A percentile compares a stretch with the other conserved stretches of the same genome.
phyloP scores from a whole-genome alignment of 2,329 filamentous ascomycete genomes.

The Claviceps quebecensis region DNA sequence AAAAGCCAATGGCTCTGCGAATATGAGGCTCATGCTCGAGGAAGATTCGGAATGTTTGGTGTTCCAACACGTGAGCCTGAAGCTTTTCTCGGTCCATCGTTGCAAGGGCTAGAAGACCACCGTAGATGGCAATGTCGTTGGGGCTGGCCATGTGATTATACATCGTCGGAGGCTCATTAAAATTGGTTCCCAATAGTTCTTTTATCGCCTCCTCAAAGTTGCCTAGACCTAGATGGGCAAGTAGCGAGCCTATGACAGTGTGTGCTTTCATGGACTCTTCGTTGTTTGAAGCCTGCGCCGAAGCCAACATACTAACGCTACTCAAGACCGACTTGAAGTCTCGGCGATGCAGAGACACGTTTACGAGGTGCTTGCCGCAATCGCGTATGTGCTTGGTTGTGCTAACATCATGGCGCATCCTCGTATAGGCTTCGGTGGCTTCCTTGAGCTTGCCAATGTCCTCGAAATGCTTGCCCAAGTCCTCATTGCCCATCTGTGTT shows the following conservation, averaged over 20 bases:
- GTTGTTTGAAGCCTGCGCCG: slow-evolving; percentile 32
- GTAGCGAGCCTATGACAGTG: slow-evolving; percentile 35
- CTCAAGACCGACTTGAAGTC: slow-evolving; percentile 61
- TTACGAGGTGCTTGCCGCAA: slow-evolving; percentile 65
- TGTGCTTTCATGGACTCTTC: slow-evolving; percentile 32
- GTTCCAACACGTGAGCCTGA: slow-evolving; percentile 65
- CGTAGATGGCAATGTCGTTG: slow-evolving; percentile 87
- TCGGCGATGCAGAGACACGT: slow-evolving; percentile 58
- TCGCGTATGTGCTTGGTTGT: slow-evolving; percentile 72
- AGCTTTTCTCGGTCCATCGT: slow-evolving; percentile 73
- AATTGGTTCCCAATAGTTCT: slow-evolving; percentile 52
- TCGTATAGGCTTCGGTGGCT: slow-evolving; percentile 64
- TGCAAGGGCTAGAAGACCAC: slow-evolving; percentile 76
- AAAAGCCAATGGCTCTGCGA: slow-evolving; percentile 76
- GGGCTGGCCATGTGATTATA: slow-evolving; percentile 62
- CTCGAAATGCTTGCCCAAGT: slow-evolving; percentile 74
- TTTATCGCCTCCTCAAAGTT: slow-evolving; percentile 51
- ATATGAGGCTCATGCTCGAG: slow-evolving; percentile 90
- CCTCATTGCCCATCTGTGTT: slow-evolving; percentile 79
- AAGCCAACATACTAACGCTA: slow-evolving; percentile 49
- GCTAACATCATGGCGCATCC: slow-evolving; percentile 85
- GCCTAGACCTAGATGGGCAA: slow-evolving; percentile 32
- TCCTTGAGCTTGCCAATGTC: slow-evolving; percentile 57
- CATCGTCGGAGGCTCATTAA: slow-evolving; percentile 31
- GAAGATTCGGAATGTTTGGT: slow-evolving; percentile 66